A percentile compares a stretch with the other conserved stretches of the same genome.
phyloP scores from a whole-genome alignment of 352 stramenopile species.

The Pythium phragmitis region DNA sequence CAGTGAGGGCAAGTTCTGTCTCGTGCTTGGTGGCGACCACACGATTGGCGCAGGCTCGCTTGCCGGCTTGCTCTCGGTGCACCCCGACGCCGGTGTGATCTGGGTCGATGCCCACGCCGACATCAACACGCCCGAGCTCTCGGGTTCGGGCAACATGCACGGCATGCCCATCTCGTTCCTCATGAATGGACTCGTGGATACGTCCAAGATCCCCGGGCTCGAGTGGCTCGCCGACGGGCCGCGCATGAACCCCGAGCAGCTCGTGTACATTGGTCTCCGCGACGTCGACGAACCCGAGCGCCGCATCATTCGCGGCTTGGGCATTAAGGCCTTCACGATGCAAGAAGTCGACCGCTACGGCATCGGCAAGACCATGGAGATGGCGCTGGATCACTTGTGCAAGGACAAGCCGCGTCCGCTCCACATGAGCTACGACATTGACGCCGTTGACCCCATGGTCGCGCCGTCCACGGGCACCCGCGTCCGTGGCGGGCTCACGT shows the following conservation, averaged over 20 bases:
- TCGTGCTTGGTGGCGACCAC: constrained; percentile 96
- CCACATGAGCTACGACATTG: constrained; percentile 98
- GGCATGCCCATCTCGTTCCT: constrained; percentile 97
- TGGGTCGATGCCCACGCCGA: constrained; percentile 98
- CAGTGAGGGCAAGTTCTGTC: constrained; percentile 90
- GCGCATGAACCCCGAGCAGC: constrained; percentile 77
- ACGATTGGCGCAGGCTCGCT: constrained; percentile 94
- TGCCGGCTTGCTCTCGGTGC: constrained; percentile 87
- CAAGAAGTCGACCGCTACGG: constrained; percentile 96
- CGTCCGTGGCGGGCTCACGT: constrained; percentile 95
- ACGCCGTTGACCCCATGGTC: constrained; percentile 94
- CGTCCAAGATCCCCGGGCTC: constrained; percentile 89
- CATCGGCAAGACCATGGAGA: constrained; percentile 97
- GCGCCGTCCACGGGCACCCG: constrained; percentile 95
- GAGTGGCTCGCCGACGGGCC: constrained; percentile 90
- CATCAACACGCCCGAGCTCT: constrained; percentile 94
- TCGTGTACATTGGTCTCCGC: constrained; percentile 96
- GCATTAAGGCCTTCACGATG: constrained; percentile 96
- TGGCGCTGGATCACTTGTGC: constrained; percentile 93
- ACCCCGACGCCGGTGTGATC: constrained; percentile 94
- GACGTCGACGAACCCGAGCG: constrained; percentile 94
- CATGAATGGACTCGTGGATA: constrained; percentile 90
- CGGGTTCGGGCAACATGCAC: constrained; percentile 96
- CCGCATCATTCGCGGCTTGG: constrained; percentile 87
- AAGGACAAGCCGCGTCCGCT: constrained; percentile 87